Percentiles rank a stretch among this genome's conserved stretches.
These are phyloP conservation scores for Plectranthus barbatus DNA, from an alignment of 257 asterid species.

Conservation along the genomic window DNA sequence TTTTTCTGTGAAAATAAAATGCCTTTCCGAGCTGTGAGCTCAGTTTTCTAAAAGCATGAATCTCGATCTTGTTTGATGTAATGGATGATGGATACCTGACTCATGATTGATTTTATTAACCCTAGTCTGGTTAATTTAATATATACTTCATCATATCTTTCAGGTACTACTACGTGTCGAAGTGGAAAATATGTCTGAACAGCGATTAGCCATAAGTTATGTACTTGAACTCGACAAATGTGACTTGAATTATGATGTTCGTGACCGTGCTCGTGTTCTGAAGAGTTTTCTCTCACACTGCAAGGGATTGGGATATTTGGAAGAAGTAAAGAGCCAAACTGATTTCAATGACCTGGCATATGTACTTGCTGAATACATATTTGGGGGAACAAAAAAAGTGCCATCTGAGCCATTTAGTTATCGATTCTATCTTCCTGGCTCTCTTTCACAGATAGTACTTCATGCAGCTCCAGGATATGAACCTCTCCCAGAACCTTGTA, in stretches of 20 bases:
- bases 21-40: too few species aligned
- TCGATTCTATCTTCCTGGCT: conserved; percentile 91
- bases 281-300: conserved; percentile 47
- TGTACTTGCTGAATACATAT: conserved; percentile 52
- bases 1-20: too few species aligned
- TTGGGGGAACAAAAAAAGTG: conserved; percentile 47
- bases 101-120: neutral
- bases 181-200: conserved; percentile 39
- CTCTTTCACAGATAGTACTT: conserved; percentile 93
- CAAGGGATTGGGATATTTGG: conserved; percentile 29
- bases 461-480: conserved; percentile 99
- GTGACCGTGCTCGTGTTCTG: conserved; percentile 81
- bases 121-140: conserved; percentile 6
- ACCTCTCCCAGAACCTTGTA: conserved; percentile 91
- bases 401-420: conserved; percentile 46
- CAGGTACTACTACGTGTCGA: conserved; percentile 69
- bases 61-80: conserved; percentile 1
- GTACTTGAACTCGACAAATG: conserved; percentile 78
- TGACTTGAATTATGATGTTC: conserved; percentile 83
- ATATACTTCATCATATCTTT: conserved; percentile 14
- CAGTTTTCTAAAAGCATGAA: neutral
- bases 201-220: conserved; percentile 39
- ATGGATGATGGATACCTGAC: conserved; percentile 1
- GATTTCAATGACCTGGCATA: conserved; percentile 26
- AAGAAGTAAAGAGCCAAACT: conserved; percentile 32